Conservation (phyloP, 1,284 basidiomycete species). For the Moesziomyces globuligerus region DNA sequence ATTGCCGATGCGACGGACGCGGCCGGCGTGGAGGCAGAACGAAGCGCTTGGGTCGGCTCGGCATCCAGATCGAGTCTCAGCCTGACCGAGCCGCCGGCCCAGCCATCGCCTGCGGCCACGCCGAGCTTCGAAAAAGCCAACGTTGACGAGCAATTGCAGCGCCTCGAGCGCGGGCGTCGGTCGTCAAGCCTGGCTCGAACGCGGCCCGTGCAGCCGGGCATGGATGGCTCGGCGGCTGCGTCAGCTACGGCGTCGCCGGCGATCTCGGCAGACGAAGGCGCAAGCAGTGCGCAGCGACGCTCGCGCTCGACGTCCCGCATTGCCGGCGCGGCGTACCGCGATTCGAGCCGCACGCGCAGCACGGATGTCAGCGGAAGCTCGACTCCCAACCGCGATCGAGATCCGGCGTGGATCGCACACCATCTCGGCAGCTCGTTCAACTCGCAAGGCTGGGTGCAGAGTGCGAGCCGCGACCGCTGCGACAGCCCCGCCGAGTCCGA, state of each 20-base stretch:
- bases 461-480: slow-evolving; percentile 23
- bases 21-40: slow-evolving; percentile 8
- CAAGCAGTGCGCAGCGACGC: slow-evolving; percentile 13
- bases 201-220: slow-evolving; percentile 19
- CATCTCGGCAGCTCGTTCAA: slow-evolving; percentile 20
- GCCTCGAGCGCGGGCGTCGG: slow-evolving; percentile 22
- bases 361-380: slow-evolving; percentile 36
- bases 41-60: not conserved
- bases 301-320: slow-evolving; percentile 42
- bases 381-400: slow-evolving; percentile 40
- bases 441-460: slow-evolving; percentile 18
- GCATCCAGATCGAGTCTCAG: not conserved
- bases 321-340: slow-evolving; percentile 25
- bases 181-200: slow-evolving; percentile 42
- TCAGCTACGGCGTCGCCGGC: slow-evolving; percentile 20
- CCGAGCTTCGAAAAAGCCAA: slow-evolving; percentile 18
- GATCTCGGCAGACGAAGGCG: slow-evolving; percentile 14
- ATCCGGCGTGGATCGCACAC: slow-evolving; percentile 25
- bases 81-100: not conserved
- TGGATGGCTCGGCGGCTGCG: slow-evolving; percentile 16
- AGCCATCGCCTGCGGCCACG: not conserved
- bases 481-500: slow-evolving; percentile 48
- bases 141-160: slow-evolving; percentile 15
- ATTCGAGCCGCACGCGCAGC: slow-evolving; percentile 42
- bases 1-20: not conserved